These are phyloP conservation scores for Lenzites betulinus DNA, from an alignment of 768 basidiomycete species.

Conservation along the genomic window DNA sequence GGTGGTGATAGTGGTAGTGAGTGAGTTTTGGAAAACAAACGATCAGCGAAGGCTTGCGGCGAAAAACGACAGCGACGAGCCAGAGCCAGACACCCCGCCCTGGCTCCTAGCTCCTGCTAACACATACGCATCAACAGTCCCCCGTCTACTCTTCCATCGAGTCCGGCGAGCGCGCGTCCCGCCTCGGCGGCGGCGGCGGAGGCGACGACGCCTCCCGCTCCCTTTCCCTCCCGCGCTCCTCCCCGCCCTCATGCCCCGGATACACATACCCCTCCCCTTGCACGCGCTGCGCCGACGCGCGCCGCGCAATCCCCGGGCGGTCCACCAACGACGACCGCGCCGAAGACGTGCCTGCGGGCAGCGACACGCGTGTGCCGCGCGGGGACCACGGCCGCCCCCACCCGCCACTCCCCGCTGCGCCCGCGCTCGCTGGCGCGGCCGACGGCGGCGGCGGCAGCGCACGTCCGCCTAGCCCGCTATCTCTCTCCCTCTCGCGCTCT, in stretches of 20 bases:
- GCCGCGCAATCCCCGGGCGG: constrained; percentile 9
- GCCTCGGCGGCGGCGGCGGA: neutral
- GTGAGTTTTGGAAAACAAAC: no score
- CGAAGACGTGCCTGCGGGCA: constrained; percentile 2
- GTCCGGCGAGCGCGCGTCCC: constrained; percentile 19
- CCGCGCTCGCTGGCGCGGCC: neutral
- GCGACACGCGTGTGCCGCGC: constrained; percentile 2
- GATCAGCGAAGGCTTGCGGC: no score
- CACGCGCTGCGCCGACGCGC: constrained; percentile 16
- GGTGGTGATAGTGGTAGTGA: no score
- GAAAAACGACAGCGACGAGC: no score
- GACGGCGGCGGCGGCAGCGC: constrained; percentile 16
- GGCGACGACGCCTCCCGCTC: constrained; percentile 6
- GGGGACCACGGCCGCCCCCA: constrained; percentile 10
- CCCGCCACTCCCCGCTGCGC: neutral
- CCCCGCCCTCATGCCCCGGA: neutral
- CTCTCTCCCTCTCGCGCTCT: neutral
- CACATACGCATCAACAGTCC: neutral
- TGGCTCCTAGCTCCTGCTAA: no score
- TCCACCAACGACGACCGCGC: constrained; percentile 11
- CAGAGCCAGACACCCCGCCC: no score
- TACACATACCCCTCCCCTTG: constrained; percentile 6
- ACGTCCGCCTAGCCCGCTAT: constrained; percentile 6
- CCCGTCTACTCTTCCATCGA: constrained; percentile 12
- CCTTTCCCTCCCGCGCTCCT: constrained; percentile 5